Conservation (phyloP, 345 rosid genomes). For the Anacardium occidentale region DNA sequence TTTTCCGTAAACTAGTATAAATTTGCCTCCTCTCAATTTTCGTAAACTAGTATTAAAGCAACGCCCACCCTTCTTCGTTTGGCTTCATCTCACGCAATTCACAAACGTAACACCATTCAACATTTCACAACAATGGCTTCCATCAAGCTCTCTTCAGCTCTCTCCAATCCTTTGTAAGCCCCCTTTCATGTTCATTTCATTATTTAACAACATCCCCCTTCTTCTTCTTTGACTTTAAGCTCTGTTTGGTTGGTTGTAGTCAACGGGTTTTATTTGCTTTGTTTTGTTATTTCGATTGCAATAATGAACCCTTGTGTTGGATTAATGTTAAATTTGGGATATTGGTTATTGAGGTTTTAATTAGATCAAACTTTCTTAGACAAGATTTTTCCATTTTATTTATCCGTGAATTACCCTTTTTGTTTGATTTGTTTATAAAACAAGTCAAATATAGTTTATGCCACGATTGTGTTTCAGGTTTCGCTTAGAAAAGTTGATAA, state of each 20-base stretch:
- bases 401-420: background rate
- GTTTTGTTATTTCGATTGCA: background rate
- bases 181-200: no score
- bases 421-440: background rate
- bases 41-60: no score
- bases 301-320: background rate
- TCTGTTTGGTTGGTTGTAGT: no score
- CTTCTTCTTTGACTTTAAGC: background rate
- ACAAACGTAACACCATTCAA: no score
- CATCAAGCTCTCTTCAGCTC: slow-evolving; percentile 36
- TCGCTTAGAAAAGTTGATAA: background rate
- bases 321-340: background rate
- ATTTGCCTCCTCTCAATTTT: background rate
- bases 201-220: no score
- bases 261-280: background rate
- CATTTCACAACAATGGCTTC: slow-evolving; percentile 35
- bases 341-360: background rate
- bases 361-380: background rate
- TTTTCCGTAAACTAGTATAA: no score
- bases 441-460: background rate
- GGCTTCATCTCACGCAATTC: no score
- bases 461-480: background rate
- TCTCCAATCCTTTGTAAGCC: slow-evolving; percentile 37
- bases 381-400: background rate
- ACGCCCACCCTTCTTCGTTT: no score